Base-by-base conservation (phyloP, 805 yeast species). In the Zygotorulaspora florentina region DNA sequence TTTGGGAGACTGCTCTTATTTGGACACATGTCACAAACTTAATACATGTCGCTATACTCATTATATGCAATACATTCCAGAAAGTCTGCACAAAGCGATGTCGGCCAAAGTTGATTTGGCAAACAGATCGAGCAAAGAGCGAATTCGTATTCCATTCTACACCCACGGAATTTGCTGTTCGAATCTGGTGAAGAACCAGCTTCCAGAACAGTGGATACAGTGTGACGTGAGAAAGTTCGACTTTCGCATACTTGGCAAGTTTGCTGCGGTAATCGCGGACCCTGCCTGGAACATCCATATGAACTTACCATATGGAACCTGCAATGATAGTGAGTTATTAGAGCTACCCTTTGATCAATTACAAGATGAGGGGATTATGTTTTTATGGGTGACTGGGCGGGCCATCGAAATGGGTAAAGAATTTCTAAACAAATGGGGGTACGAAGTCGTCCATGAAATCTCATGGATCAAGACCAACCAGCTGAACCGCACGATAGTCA, bases 231-330 rank as follows among this genome's bases (percentile, higher is more conserved):
- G 88, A 28, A 71, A 76, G 40, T 72, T 90, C 45, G 89, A 91
- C 53, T 81, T 91, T 56, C 67, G 62, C 17, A 67, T 78, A 6
- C 65, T 90, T 46, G 96, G 97, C 2, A 81, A 84, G 66, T 86
- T 86, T 68, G 89, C 83, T 33, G 88, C 83, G 2, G 80, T 90
- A 10, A 78, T 91, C 44, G 91, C 96, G 0, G 98, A 90, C 64
- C 96, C 96, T 2, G 93, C 96, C 7, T 90, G 98, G 98, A 90
- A 88, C 53, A 90, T 90, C 52, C 96, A 90, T 67, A 89, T 87
- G 90, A 84, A 85, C 45, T 64, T 79, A 47, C 88, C 88, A 3
- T 82, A 84, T 62, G 86, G 87, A 10, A 80, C 87, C 1, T 81
- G 87, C 61, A 83, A 84, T 46, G 95, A 87, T 60, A 75, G 79